Evolutionary conservation across 768 basidiomycete species (phyloP).

Genomic region (Russula vinacea): DNA sequence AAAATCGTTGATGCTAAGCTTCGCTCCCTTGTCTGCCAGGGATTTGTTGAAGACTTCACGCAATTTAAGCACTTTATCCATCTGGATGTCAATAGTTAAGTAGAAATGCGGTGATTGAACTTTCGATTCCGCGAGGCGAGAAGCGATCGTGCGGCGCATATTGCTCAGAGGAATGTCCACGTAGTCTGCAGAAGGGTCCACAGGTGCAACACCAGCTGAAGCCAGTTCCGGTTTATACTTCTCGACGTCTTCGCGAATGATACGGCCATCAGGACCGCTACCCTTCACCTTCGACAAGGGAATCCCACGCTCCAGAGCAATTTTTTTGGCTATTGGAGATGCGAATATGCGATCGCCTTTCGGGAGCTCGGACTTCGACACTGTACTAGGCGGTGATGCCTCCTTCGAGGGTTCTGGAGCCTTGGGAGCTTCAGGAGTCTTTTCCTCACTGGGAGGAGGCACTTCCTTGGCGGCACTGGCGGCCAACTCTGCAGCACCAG

Average conservation of each 20-base stretch:
- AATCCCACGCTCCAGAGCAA: slow-evolving; percentile 91
- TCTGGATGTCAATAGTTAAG: slow-evolving; percentile 89
- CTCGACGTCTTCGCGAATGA: slow-evolving; percentile 93
- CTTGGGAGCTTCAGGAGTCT: slow-evolving; percentile 45
- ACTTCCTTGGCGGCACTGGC: slow-evolving; percentile 53
- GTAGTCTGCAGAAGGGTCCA: slow-evolving; percentile 61
- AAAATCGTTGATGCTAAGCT: slow-evolving; percentile 98
- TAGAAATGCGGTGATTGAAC: slow-evolving; percentile 97
- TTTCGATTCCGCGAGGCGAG: slow-evolving; percentile 89
- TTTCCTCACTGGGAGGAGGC: slow-evolving; percentile 37
- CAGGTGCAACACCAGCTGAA: slow-evolving; percentile 48
- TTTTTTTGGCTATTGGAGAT: slow-evolving; percentile 93
- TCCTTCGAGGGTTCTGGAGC: slow-evolving; percentile 38
- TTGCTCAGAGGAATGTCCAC: slow-evolving; percentile 86
- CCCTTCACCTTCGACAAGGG: slow-evolving; percentile 89
- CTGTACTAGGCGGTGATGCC: slow-evolving; percentile 38
- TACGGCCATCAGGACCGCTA: slow-evolving; percentile 89
- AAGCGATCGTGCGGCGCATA: slow-evolving; percentile 92
- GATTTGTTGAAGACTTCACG: slow-evolving; percentile 94
- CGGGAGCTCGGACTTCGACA: slow-evolving; percentile 54
- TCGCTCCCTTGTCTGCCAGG: slow-evolving; percentile 78
- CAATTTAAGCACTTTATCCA: slow-evolving; percentile 94
- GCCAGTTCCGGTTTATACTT: slow-evolving; percentile 65
- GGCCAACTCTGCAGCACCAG: slow-evolving; percentile 73
- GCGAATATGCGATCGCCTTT: slow-evolving; percentile 87